These are phyloP conservation scores for Sphaerulina musiva DNA, from an alignment of 2,329 filamentous ascomycete genomes.

Conservation along the genomic window DNA sequence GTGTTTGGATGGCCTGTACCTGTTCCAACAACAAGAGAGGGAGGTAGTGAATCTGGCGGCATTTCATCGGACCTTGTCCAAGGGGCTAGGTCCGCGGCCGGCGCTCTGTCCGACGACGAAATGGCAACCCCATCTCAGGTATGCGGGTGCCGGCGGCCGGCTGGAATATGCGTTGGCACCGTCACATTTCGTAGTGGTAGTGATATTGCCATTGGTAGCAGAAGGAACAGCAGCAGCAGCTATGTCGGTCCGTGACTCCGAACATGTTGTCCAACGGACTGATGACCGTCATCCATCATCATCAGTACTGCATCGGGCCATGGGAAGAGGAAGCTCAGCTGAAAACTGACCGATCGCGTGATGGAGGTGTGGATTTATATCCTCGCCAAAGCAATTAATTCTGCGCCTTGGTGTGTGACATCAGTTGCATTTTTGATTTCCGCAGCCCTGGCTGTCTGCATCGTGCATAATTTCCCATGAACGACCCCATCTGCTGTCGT, in stretches of 20 bases:
- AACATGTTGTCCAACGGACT: background rate
- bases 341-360: constrained; percentile 1
- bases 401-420: constrained; percentile 4
- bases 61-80: too few species aligned
- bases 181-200: background rate
- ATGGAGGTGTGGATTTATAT: constrained; percentile 1
- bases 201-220: too few species aligned
- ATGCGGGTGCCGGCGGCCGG: background rate
- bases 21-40: too few species aligned
- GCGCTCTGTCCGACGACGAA: background rate
- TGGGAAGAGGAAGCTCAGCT: background rate
- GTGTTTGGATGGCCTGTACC: too few species aligned
- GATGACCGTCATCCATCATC: background rate
- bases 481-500: background rate
- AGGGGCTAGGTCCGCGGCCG: too few species aligned
- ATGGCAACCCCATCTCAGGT: too few species aligned
- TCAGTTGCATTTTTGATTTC: background rate
- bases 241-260: background rate
- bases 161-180: constrained; percentile 1
- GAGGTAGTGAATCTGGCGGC: too few species aligned
- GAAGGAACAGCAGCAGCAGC: background rate
- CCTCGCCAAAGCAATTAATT: constrained; percentile 2
- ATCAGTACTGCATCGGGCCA: too few species aligned
- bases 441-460: background rate
- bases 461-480: background rate